Base-by-base conservation (phyloP, 441 rosid species). In the Erysimum pusillum region DNA sequence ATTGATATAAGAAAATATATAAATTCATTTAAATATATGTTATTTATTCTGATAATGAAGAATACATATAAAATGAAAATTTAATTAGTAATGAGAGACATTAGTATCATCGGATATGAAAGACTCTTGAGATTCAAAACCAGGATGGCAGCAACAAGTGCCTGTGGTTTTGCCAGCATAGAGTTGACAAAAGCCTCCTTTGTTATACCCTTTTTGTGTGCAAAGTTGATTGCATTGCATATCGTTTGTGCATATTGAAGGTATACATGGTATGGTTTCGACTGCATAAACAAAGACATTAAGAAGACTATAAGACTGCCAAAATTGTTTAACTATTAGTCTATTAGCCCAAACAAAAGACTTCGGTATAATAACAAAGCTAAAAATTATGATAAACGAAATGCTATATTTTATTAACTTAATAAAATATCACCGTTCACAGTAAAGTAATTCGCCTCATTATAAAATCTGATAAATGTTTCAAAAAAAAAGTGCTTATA, bases 191-290 rank as follows among this genome's bases (percentile, higher is more conserved):
- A 7, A 3, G 0, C 73, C 73, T 66, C 66, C 66, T 32, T 5
- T 14, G n/a, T 4, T 32, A 7, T 11, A 66, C 56, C 59, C 65
- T 34, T 22, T 56, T 11, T 1, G 46, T 57, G 18, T 57, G 13
- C 78, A 74, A 25, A 66, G 51, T 38, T 56, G 59, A 15, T 56
- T 46, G 64, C 78, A 74, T 57, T 52, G 14, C 12, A 22, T 14
- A 20, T 41, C 7, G 8, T 13, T 25, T 8, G n/a, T 13, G 8
- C 67, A 62, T 13, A 0, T 5, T 60, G 46, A 3, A 3, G 46
- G 32, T 60, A 60, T 3, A 6, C 31, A 17, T 38, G 64, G 64
- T 18, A 3, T 3, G 14, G 18, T 31, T 36, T 18, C 45, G 2
- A 60, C 32, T 60, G 46, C 46, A 11, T 38, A 2, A 60, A 9